A percentile compares a stretch with the other conserved stretches of the same genome.
Evolutionary conservation across 1,284 basidiomycete genomes (phyloP).

Genomic region (Sporisorium iseilematis-ciliati): DNA sequence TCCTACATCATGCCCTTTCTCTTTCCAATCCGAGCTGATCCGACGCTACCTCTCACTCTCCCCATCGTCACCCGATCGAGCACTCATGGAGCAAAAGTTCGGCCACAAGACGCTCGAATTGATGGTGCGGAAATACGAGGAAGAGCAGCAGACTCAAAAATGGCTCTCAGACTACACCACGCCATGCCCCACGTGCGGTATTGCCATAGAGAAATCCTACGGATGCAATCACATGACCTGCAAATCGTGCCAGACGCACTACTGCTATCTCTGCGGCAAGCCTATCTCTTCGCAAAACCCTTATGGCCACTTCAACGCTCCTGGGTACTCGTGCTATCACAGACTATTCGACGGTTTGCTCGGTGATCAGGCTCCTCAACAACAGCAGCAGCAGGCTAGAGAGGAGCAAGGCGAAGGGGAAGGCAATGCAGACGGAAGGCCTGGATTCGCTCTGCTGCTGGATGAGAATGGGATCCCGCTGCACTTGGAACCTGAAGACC

Average conservation of each 20-base stretch:
- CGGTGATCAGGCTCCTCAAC: conserved; percentile 26
- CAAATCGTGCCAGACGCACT: conserved; percentile 50
- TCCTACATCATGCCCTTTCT: conserved; percentile 31
- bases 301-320: conserved; percentile 51
- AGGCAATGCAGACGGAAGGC: conserved; percentile 7
- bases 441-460: conserved; percentile 25
- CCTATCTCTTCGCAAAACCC: conserved; percentile 39
- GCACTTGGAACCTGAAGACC: conserved; percentile 30
- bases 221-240: conserved; percentile 60
- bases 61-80: conserved; percentile 18
- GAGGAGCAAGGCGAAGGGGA: conserved; percentile 2
- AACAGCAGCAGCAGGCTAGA: conserved; percentile 6
- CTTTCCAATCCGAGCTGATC: conserved; percentile 45
- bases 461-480: conserved; percentile 39
- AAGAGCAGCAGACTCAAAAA: conserved; percentile 45
- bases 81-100: conserved; percentile 37
- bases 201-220: conserved; percentile 49
- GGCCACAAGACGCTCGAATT: conserved; percentile 39
- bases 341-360: conserved; percentile 42
- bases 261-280: conserved; percentile 56
- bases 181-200: conserved; percentile 48
- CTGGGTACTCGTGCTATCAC: conserved; percentile 40
- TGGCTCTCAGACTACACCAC: conserved; percentile 48
- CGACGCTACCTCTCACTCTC: conserved; percentile 31
- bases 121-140: conserved; percentile 42